Conservation (phyloP, 169 alveolate genomes). For the Eimeria sp. region DNA sequence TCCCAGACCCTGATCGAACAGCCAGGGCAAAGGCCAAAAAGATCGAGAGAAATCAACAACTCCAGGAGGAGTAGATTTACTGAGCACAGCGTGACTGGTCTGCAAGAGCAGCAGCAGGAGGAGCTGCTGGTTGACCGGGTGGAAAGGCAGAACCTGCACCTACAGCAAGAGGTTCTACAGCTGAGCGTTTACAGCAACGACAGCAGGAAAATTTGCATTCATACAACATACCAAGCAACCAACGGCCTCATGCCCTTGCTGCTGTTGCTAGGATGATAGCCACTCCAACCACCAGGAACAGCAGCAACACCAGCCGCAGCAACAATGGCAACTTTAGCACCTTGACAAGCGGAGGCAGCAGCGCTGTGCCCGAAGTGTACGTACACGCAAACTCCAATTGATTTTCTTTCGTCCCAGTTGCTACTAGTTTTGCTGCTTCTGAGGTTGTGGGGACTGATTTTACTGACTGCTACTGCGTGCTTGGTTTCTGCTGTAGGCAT, state of each 20-base stretch:
- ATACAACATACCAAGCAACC: not conserved
- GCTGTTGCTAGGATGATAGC: slow-evolving; percentile 35
- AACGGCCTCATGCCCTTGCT: not conserved
- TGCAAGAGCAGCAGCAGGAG: slow-evolving; percentile 19
- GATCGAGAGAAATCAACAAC: not conserved
- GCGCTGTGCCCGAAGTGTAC: slow-evolving; percentile 28
- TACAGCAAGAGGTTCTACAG: not conserved
- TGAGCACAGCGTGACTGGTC: not conserved
- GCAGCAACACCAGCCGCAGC: not conserved
- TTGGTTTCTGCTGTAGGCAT: not conserved
- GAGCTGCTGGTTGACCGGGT: not conserved
- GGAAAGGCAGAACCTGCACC: not conserved
- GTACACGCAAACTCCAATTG: not conserved
- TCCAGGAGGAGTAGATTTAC: not conserved
- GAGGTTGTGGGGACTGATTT: not conserved
- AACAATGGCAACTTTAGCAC: not conserved
- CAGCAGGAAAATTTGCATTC: not conserved
- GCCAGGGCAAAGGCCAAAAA: not conserved
- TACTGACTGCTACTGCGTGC: not conserved
- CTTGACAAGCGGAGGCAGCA: not conserved
- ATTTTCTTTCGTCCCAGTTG: not conserved
- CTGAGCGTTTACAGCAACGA: not conserved
- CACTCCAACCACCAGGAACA: not conserved
- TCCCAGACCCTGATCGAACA: not conserved
- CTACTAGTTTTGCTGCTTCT: not conserved